Percentiles rank a stretch among this genome's conserved stretches.
phyloP scores from a whole-genome alignment of 179 eudicot species.

The Sideroxylon spinosum region DNA sequence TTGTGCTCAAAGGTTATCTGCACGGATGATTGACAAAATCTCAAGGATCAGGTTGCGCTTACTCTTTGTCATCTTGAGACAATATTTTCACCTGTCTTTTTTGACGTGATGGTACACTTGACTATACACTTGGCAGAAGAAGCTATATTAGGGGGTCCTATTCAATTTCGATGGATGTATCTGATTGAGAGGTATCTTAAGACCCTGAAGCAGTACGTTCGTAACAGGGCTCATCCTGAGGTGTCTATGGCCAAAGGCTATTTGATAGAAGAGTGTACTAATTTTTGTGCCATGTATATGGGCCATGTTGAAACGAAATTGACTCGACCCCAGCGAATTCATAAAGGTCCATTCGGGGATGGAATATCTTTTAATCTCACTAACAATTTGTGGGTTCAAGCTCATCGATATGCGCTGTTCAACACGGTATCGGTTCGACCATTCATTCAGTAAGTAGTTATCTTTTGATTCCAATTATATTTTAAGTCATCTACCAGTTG shows the following conservation, averaged over 20 bases:
- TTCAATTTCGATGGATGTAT: no score
- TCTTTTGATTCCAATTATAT: no score
- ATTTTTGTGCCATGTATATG: constrained; percentile 5
- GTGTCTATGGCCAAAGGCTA: constrained; percentile 10
- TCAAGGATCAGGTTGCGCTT: no score
- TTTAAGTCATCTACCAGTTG: no score
- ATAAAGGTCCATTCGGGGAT: no score
- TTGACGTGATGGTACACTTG: no score
- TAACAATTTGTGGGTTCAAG: not conserved
- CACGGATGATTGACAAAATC: no score
- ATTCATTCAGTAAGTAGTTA: not conserved
- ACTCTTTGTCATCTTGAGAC: no score
- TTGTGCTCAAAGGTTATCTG: no score
- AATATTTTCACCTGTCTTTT: no score
- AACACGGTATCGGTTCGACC: not conserved
- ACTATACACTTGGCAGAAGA: no score
- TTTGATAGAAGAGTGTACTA: not conserved
- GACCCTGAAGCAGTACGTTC: constrained; percentile 4
- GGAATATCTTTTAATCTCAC: not conserved
- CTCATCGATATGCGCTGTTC: not conserved
- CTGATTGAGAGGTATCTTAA: constrained; percentile 8
- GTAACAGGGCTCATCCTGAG: constrained; percentile 10
- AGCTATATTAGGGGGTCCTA: no score
- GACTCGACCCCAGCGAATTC: not conserved
- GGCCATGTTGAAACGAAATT: not conserved